Evolutionary conservation across 345 rosid species (phyloP), one percentile per base, ranked within the genome.

Genomic region (Euphorbia tirucalli): DNA sequence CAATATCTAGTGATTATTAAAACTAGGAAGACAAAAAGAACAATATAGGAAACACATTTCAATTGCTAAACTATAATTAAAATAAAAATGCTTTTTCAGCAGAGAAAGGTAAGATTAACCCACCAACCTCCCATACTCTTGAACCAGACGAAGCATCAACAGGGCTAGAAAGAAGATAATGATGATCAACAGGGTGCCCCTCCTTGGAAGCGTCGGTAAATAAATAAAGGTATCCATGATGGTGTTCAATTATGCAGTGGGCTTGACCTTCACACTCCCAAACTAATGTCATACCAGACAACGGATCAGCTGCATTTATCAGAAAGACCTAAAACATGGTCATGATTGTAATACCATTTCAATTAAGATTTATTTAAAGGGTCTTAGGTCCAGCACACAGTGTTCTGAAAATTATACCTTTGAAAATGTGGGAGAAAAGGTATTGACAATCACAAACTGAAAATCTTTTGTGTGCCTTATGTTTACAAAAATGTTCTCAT

Each of bases 161-260:
- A 74, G 83, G 83, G 78, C 88, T 78, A n/a, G 78, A 81, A 48
- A 90, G 89, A 85, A 95, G 92, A 82, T 95, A 85, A 80, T 95
- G 96, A 85, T 84, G 71, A 79, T 90, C 90, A 55, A 79, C 87
- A 30, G 72, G 55, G 59, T 77, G 86, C 61, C 96, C 86, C 32
- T 83, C 85, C 74, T 72, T 86, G 52, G 93, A 71, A 62, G 97
- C 97, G 83, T 95, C 87, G 25, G 99, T 90, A 69, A 95, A 92
- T 64, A 92, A 68, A 82, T 90, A 95, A 70, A 95, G 90, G 78
- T 71, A 83, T 18, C 92, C 94, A 30, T 83, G 90, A 80, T 90
- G 99, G 85, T 95, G 99, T 89, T 92, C 98, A 61, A 92, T 81
- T 67, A 90, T 78, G 78, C 98, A 92, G 75, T 90, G 99, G 22